A percentile compares a stretch with the other conserved stretches of the same genome.
phyloP scores from a whole-genome alignment of 73 alveolate genomes.

The Paramecium primaurelia region DNA sequence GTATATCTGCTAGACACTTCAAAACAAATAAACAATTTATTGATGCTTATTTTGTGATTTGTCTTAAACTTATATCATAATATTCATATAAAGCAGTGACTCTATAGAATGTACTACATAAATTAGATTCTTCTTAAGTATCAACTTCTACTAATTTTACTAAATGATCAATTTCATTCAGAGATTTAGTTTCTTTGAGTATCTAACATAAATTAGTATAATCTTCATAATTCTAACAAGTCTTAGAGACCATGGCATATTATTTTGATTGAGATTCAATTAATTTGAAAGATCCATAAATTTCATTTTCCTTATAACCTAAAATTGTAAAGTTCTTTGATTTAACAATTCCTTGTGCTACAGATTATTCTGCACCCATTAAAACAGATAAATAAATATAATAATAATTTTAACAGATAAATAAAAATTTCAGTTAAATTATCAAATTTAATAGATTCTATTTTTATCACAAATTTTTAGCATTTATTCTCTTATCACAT shows the following conservation, averaged over 20 bases:
- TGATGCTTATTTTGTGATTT: not conserved
- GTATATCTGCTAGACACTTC: not conserved
- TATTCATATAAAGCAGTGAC: slow-evolving; percentile 35
- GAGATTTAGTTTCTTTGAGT: not conserved
- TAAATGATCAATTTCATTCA: not conserved
- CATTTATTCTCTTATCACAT: not conserved
- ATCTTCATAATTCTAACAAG: slow-evolving; percentile 8
- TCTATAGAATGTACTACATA: slow-evolving; percentile 24
- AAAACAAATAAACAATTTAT: not conserved
- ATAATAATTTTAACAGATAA: not conserved
- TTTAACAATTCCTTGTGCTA: not conserved
- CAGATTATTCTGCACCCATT: not conserved
- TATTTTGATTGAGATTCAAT: not conserved
- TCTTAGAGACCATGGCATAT: slow-evolving; percentile 33
- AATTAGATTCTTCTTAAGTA: slow-evolving; percentile 15
- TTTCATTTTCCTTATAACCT: not conserved
- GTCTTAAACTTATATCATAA: not conserved
- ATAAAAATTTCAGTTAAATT: not conserved
- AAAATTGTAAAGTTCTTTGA: not conserved
- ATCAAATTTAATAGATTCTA: not conserved
- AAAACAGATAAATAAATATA: not conserved
- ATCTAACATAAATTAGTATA: not conserved
- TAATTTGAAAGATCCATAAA: slow-evolving; percentile 12
- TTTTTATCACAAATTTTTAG: not conserved
- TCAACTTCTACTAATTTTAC: slow-evolving; percentile 27